Percentiles rank a stretch among this genome's conserved stretches.
Conservation (phyloP, 331 rosid species). For the Malus hybrid region DNA sequence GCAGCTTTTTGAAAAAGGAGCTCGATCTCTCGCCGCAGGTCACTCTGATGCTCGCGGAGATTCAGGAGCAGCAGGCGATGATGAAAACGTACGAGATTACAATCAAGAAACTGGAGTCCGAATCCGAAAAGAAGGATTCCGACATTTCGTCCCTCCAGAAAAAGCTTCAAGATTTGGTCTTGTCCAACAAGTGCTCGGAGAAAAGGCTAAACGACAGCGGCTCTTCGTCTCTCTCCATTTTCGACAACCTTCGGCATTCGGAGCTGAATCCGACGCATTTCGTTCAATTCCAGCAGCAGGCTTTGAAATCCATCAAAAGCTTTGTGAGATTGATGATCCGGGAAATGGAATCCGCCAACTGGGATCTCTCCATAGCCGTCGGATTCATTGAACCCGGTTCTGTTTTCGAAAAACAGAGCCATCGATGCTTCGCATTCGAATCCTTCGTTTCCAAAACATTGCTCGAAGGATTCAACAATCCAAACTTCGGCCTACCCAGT, state of each 20-base stretch:
- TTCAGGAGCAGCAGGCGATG: constrained; percentile 84
- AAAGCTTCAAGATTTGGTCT: constrained; percentile 26
- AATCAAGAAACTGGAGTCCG: constrained; percentile 60
- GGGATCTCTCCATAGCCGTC: constrained; percentile 76
- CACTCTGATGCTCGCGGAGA: constrained; percentile 78
- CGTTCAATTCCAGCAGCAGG: constrained; percentile 45
- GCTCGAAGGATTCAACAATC: constrained; percentile 68
- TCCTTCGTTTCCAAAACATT: constrained; percentile 61
- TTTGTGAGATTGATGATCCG: constrained; percentile 55
- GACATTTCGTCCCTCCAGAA: constrained; percentile 21
- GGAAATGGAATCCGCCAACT: constrained; percentile 73
- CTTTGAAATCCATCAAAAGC: constrained; percentile 40
- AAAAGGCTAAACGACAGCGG: constrained; percentile 65
- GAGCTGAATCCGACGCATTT: constrained; percentile 51
- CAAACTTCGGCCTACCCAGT: constrained; percentile 26
- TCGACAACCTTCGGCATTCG: constrained; percentile 36
- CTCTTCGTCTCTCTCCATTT: constrained; percentile 40
- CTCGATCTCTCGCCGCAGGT: constrained; percentile 85
- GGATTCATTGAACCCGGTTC: constrained; percentile 60
- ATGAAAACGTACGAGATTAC: constrained; percentile 88
- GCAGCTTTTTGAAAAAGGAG: constrained; percentile 51
- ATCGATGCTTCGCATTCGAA: constrained; percentile 57
- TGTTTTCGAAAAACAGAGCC: constrained; percentile 40
- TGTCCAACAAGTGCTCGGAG: constrained; percentile 39
- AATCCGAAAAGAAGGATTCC: constrained; percentile 24